Evolutionary conservation across 1,284 basidiomycete genomes (phyloP), one percentile per base, ranked within the genome.

Genomic region (Spongiforma sp.): DNA sequence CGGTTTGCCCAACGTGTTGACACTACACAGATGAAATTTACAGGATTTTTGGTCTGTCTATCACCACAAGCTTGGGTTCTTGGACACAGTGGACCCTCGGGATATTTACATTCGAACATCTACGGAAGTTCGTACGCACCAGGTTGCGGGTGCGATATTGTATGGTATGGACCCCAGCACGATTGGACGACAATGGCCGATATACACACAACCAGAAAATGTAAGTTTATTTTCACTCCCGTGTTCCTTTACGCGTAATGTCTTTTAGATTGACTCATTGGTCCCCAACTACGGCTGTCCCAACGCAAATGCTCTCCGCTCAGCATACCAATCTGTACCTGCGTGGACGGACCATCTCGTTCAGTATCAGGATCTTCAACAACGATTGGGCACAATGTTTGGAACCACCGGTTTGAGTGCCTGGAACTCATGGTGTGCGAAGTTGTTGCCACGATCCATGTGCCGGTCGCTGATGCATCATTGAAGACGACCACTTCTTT

Each of bases 1-100:
- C 33, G 15, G 21, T 34, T 3, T 9, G 28, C 28, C 41, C 19
- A 21, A 39, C 24, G 36, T 10, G 33, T 14, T n/a, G 28, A 50
- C 11, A 32, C 19, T 54, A 17, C 39, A 14, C 21, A n/a, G n/a
- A 33, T 21, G 12, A 50, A 24, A n/a, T 60, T 12, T 21, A 21
- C 60, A 84, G 81, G 85, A 87, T 67, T 84, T 86, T 67, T 84
- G 81, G 80, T 77, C 77, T 21, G 81, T 87, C 15, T 86, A 87
- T 68, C 77, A 79, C 32, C 65, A 71, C 46, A 72, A 73, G 63
- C 73, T 85, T 14, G 76, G 77, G 4, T 83, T 86, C 64, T 69
- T 87, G 62, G 63, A 75, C 9, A 66, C 59, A 1, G 81, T 83
- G n/a, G 74, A 81, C 62, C 73, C 78, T 30, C 65, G 74, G 26